Percentiles rank a stretch among this genome's conserved stretches.
Conservation (phyloP, 2,329 filamentous ascomycete genomes). For the Rhynchosporium secalis region DNA sequence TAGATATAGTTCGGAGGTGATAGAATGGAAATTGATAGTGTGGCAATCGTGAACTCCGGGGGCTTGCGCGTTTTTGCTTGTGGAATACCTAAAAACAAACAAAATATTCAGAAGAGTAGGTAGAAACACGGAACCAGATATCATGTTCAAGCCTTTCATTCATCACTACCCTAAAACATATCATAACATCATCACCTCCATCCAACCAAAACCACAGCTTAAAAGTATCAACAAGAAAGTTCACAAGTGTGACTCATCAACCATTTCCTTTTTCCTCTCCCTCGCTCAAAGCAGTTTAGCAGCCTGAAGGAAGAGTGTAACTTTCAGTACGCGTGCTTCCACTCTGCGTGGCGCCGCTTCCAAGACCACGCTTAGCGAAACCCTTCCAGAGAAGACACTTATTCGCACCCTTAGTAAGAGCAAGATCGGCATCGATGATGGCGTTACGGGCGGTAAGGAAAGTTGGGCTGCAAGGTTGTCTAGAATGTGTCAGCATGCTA, state of each 20-base stretch:
- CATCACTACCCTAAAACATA: neutral
- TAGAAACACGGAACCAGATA: too few relatives aligned
- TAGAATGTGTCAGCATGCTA: constrained; percentile 15
- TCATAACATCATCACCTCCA: neutral
- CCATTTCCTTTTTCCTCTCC: neutral
- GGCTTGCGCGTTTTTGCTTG: too few relatives aligned
- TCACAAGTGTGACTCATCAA: neutral
- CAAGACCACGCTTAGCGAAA: constrained; percentile 59
- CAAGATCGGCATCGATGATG: constrained; percentile 55
- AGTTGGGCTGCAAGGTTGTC: constrained; percentile 56
- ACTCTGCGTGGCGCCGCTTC: constrained; percentile 31
- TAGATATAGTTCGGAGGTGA: neutral
- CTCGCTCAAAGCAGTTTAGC: neutral
- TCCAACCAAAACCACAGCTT: neutral
- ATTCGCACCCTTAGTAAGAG: constrained; percentile 53
- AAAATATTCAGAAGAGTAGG: too few relatives aligned
- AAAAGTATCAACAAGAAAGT: neutral
- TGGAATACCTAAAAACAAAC: too few relatives aligned
- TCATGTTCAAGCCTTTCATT: too few relatives aligned
- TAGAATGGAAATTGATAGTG: neutral
- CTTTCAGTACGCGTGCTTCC: constrained; percentile 16
- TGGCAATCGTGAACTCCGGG: too few relatives aligned
- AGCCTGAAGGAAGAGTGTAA: constrained; percentile 12
- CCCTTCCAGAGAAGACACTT: constrained; percentile 53
- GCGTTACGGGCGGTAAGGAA: constrained; percentile 55